A percentile compares a stretch with the other conserved stretches of the same genome.
phyloP scores from a whole-genome alignment of 768 basidiomycete species.

The Tulasnella calospora region DNA sequence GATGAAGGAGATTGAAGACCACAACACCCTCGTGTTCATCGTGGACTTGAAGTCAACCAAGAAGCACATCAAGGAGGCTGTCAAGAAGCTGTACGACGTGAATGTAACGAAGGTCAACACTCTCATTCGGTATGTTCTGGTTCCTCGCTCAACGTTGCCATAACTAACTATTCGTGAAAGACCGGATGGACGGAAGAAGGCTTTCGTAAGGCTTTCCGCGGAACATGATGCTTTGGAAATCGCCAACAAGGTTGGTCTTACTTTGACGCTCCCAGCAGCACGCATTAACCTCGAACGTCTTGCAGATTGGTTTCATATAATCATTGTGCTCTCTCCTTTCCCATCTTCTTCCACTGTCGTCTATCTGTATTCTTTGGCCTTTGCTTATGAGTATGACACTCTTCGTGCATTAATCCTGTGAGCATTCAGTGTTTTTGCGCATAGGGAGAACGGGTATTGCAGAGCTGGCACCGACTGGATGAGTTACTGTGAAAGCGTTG shows the following conservation, averaged over 20 bases:
- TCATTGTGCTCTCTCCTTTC: not conserved
- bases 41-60: slow-evolving; percentile 95
- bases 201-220: slow-evolving; percentile 90
- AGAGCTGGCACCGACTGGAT: not conserved
- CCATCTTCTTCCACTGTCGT: not conserved
- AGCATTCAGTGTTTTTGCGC: no score
- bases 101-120: slow-evolving; percentile 96
- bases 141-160: not conserved
- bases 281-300: slow-evolving; percentile 2
- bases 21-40: slow-evolving; percentile 98
- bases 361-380: slow-evolving; percentile 14
- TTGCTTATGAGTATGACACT: slow-evolving; percentile 3
- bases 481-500: not conserved
- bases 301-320: slow-evolving; percentile 91
- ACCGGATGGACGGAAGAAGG: slow-evolving; percentile 99
- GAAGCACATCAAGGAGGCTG: slow-evolving; percentile 98
- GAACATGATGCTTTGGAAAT: slow-evolving; percentile 96
- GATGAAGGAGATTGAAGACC: slow-evolving; percentile 99
- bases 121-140: slow-evolving; percentile 73
- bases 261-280: not conserved
- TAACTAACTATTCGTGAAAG: slow-evolving; percentile 39
- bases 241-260: slow-evolving; percentile 79
- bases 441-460: not conserved
- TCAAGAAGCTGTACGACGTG: slow-evolving; percentile 98
- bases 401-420: not conserved